These are phyloP conservation scores for Kodamaea kaohsiungensis DNA, from an alignment of 805 yeast genomes.

Conservation along the genomic window DNA sequence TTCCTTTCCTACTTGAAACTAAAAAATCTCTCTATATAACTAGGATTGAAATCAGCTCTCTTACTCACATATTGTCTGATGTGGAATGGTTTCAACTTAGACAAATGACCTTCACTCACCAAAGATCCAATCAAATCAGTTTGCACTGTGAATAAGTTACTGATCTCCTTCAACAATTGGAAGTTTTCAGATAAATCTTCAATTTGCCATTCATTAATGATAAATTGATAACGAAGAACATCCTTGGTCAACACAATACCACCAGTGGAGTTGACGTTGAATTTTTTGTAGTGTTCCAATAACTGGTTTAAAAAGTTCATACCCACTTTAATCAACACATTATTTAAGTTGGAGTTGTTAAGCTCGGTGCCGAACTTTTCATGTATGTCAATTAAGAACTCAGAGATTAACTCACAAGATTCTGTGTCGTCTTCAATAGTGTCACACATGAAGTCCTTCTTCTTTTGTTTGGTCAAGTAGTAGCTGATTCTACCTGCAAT, in stretches of 20 bases:
- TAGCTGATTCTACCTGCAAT: constrained; percentile 50
- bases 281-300: constrained; percentile 72
- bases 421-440: constrained; percentile 62
- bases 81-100: constrained; percentile 59
- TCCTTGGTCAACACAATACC: constrained; percentile 83
- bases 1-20: constrained; percentile 25
- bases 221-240: constrained; percentile 70
- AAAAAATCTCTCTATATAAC: constrained; percentile 48
- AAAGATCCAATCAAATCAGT: constrained; percentile 76
- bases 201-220: constrained; percentile 67
- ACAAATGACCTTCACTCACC: constrained; percentile 78
- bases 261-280: constrained; percentile 76
- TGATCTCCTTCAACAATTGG: constrained; percentile 74
- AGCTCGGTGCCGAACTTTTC: constrained; percentile 39
- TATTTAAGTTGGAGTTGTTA: constrained; percentile 45
- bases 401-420: constrained; percentile 65
- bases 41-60: constrained; percentile 67
- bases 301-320: constrained; percentile 55
- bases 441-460: constrained; percentile 63
- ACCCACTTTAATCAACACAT: constrained; percentile 59
- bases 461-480: constrained; percentile 63
- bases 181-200: constrained; percentile 62
- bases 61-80: constrained; percentile 67
- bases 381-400: constrained; percentile 48
- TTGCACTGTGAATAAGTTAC: constrained; percentile 82